Evolutionary conservation across 2,329 filamentous ascomycete genomes (phyloP).

Genomic region (Dothideomycetes sp.): DNA sequence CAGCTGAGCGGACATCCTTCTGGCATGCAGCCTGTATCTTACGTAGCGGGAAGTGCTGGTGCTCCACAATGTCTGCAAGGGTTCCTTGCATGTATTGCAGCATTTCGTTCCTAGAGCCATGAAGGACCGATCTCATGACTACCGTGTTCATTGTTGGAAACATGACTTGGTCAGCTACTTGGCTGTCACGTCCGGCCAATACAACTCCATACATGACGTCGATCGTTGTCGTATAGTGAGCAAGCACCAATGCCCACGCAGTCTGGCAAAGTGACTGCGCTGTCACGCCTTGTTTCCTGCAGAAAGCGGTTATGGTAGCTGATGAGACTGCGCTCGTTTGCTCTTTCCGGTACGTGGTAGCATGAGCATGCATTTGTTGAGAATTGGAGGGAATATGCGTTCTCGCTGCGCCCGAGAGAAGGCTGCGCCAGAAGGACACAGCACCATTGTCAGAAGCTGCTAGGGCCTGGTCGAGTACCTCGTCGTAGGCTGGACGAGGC

Average conservation of each 20-base stretch:
- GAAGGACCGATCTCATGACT: constrained; percentile 58
- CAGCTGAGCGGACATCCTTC: constrained; percentile 27
- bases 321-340: constrained; percentile 31
- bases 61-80: constrained; percentile 53
- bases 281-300: constrained; percentile 56
- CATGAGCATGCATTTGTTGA: constrained; percentile 8
- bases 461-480: constrained; percentile 45
- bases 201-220: constrained; percentile 78
- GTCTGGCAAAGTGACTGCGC: constrained; percentile 66
- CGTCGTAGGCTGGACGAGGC: constrained; percentile 37
- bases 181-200: constrained; percentile 71
- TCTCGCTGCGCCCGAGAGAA: constrained; percentile 43
- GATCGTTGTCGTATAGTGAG: constrained; percentile 49
- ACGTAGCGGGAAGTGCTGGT: constrained; percentile 68
- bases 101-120: constrained; percentile 55
- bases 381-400: constrained; percentile 25
- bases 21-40: constrained; percentile 47
- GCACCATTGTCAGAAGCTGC: constrained; percentile 36
- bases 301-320: constrained; percentile 44
- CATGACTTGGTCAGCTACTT: constrained; percentile 54
- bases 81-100: constrained; percentile 63
- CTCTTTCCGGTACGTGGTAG: constrained; percentile 34
- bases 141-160: constrained; percentile 94
- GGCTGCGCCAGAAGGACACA: constrained; percentile 58
- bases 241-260: constrained; percentile 63